Percentiles rank a stretch among this genome's conserved stretches.
Conservation (phyloP, 495 filamentous ascomycete genomes). For the Podospora tetraspora region DNA sequence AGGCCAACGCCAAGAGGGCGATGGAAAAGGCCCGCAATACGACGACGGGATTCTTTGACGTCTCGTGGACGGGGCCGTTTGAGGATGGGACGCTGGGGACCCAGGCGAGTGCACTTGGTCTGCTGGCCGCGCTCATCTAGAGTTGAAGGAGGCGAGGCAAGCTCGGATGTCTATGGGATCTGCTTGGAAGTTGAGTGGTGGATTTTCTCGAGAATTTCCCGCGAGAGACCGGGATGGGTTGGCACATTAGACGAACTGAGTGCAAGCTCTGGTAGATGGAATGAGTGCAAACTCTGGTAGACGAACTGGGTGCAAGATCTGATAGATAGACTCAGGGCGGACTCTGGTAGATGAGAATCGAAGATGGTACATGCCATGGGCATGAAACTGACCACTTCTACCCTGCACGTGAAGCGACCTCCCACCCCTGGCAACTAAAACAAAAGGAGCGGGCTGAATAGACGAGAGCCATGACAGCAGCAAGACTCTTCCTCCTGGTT, state of each 20-base stretch:
- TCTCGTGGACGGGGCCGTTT: constrained; percentile 54
- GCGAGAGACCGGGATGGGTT: not conserved
- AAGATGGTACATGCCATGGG: not conserved
- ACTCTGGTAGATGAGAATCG: not conserved
- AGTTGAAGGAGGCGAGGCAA: not conserved
- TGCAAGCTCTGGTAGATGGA: not conserved
- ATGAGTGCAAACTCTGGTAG: not conserved
- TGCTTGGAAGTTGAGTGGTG: not conserved
- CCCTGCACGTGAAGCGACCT: not conserved
- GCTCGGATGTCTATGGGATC: not conserved
- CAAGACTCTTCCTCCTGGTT: too few relatives aligned
- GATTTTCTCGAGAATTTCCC: not conserved
- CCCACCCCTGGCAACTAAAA: not conserved
- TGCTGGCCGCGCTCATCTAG: constrained; percentile 39
- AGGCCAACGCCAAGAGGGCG: constrained; percentile 51
- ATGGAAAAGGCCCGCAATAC: constrained; percentile 49
- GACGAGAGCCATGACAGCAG: too few relatives aligned
- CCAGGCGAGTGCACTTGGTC: constrained; percentile 57
- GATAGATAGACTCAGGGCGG: not conserved
- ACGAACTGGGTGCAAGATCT: not conserved
- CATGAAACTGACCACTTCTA: too few relatives aligned
- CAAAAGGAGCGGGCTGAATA: not conserved
- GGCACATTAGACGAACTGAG: not conserved
- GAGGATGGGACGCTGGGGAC: constrained; percentile 42
- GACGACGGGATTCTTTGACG: constrained; percentile 42